A percentile compares a stretch with the other conserved stretches of the same genome.
Conservation (phyloP, 805 yeast species). For the Metahyphopichia silvanorum region DNA sequence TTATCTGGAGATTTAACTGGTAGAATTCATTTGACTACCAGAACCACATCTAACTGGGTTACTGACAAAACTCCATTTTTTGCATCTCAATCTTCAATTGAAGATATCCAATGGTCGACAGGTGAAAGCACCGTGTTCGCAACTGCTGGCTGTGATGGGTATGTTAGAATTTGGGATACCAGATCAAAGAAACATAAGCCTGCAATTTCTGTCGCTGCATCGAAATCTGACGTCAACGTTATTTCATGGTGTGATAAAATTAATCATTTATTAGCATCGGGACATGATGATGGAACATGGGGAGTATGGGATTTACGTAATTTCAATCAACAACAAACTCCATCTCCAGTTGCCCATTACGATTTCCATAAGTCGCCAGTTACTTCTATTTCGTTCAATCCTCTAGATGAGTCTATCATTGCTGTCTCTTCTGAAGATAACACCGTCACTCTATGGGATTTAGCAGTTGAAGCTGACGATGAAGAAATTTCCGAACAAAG, state of each 20-base stretch:
- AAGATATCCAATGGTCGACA: slow-evolving; percentile 95
- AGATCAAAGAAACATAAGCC: slow-evolving; percentile 90
- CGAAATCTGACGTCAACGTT: slow-evolving; percentile 84
- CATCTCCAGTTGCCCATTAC: slow-evolving; percentile 88
- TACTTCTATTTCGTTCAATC: slow-evolving; percentile 92
- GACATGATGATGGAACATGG: slow-evolving; percentile 97
- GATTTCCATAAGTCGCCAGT: slow-evolving; percentile 93
- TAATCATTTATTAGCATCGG: slow-evolving; percentile 84
- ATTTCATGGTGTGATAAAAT: slow-evolving; percentile 92
- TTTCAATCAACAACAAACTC: slow-evolving; percentile 53
- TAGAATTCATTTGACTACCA: slow-evolving; percentile 69
- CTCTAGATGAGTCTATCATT: slow-evolving; percentile 89
- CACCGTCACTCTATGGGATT: slow-evolving; percentile 96
- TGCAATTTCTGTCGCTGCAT: slow-evolving; percentile 79
- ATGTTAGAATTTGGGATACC: slow-evolving; percentile 93
- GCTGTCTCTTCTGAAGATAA: slow-evolving; percentile 97
- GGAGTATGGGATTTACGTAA: slow-evolving; percentile 95
- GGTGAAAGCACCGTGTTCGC: slow-evolving; percentile 93
- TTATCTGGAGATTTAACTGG: slow-evolving; percentile 90
- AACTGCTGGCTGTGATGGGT: slow-evolving; percentile 90
- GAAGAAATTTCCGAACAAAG: slow-evolving; percentile 90
- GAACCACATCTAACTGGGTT: slow-evolving; percentile 76
- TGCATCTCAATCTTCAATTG: slow-evolving; percentile 74
- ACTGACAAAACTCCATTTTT: slow-evolving; percentile 82
- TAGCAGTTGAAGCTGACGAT: slow-evolving; percentile 98